These are phyloP conservation scores for Neurospora sp. DNA, from an alignment of 495 filamentous ascomycete genomes.

Conservation along the genomic window DNA sequence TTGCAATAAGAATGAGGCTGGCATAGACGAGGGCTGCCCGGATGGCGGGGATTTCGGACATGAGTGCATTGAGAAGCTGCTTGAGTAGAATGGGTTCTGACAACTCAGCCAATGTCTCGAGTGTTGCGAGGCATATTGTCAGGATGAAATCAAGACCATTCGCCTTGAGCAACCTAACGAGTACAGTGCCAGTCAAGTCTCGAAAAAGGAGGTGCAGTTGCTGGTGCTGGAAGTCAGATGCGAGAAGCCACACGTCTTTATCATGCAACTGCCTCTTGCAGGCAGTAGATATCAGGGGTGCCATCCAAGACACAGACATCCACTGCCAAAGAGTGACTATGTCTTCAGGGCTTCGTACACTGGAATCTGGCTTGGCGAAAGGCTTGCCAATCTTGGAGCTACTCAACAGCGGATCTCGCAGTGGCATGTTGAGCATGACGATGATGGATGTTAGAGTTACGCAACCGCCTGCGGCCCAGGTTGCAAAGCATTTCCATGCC, in stretches of 20 bases:
- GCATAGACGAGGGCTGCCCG: slow-evolving; percentile 58
- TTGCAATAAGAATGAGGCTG: slow-evolving; percentile 44
- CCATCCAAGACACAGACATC: slow-evolving; percentile 76
- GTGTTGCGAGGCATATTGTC: slow-evolving; percentile 45
- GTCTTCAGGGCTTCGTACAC: slow-evolving; percentile 72
- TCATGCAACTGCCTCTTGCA: slow-evolving; percentile 55
- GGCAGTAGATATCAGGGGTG: slow-evolving; percentile 55
- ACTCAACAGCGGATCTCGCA: slow-evolving; percentile 51
- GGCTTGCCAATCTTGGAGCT: slow-evolving; percentile 51
- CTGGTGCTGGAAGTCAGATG: slow-evolving; percentile 66
- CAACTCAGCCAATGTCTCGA: slow-evolving; percentile 55
- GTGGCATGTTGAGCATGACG: slow-evolving; percentile 59
- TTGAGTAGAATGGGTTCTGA: slow-evolving; percentile 60
- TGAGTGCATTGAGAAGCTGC: slow-evolving; percentile 58
- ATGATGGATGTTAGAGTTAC: slow-evolving; percentile 26
- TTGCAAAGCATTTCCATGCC: background rate
- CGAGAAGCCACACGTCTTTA: slow-evolving; percentile 67
- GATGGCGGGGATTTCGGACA: slow-evolving; percentile 36
- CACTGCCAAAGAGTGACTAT: slow-evolving; percentile 71
- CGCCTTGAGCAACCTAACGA: slow-evolving; percentile 55
- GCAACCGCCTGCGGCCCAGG: slow-evolving; percentile 5
- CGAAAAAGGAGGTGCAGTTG: slow-evolving; percentile 63
- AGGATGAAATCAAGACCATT: slow-evolving; percentile 70
- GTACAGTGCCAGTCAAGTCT: slow-evolving; percentile 58
- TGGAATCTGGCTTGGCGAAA: slow-evolving; percentile 44